Evolutionary conservation across 352 stramenopile genomes (phyloP).

Genomic region (Pseudoperonospora humuli): DNA sequence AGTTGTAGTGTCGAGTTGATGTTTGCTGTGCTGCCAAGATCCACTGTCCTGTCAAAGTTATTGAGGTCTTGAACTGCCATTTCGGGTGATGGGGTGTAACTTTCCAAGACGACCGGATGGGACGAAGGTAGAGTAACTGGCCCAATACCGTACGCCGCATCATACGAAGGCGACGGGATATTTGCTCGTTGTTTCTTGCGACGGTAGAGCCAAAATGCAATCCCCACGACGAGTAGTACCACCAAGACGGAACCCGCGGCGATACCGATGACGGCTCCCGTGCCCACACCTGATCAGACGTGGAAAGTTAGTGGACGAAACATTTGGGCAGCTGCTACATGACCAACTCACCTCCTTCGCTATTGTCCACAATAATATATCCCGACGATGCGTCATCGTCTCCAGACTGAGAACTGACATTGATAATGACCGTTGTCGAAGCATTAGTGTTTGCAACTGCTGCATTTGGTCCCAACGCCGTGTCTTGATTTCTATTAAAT

Average conservation of each 20-base stretch:
- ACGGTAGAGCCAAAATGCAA: slow-evolving; percentile 19
- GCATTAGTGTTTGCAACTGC: slow-evolving; percentile 16
- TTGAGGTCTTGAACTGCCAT: slow-evolving; percentile 6
- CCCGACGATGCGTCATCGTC: slow-evolving; percentile 14
- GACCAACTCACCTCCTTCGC: slow-evolving; percentile 8
- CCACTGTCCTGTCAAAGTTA: slow-evolving; percentile 21
- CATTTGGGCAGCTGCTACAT: too few relatives aligned
- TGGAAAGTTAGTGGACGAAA: slow-evolving; percentile 7
- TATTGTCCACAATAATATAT: slow-evolving; percentile 1
- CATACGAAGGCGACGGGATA: slow-evolving; percentile 10
- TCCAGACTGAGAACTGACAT: slow-evolving; percentile 4
- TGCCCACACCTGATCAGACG: slow-evolving; percentile 14
- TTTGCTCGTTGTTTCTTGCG: slow-evolving; percentile 13
- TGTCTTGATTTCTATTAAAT: neutral
- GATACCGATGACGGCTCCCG: slow-evolving; percentile 16
- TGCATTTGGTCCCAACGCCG: slow-evolving; percentile 5
- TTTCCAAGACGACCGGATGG: slow-evolving; percentile 15
- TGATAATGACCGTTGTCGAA: slow-evolving; percentile 16
- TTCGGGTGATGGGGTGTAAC: slow-evolving; percentile 8
- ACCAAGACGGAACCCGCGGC: slow-evolving; percentile 7
- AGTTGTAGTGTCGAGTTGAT: slow-evolving; percentile 20
- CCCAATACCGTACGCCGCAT: slow-evolving; percentile 11
- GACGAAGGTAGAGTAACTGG: slow-evolving; percentile 3
- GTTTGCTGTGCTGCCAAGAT: slow-evolving; percentile 16
- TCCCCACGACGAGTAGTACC: slow-evolving; percentile 15